Percentiles rank a stretch among this genome's conserved stretches.
phyloP scores from a whole-genome alignment of 495 filamentous ascomycete species.

The Penicillium paxilli region DNA sequence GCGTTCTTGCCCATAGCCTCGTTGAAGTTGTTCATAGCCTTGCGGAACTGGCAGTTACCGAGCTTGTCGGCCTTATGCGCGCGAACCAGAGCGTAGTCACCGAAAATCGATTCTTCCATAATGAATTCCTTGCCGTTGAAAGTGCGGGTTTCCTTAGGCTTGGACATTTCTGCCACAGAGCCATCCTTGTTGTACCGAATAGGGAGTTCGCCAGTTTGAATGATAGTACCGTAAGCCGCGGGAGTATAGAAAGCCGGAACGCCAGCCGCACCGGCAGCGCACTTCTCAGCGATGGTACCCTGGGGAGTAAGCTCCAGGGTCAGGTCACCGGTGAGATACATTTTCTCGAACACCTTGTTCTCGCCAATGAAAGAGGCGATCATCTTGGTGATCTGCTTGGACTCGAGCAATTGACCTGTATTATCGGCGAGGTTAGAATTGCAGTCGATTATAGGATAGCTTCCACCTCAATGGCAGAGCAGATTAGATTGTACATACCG shows the following conservation, averaged over 20 bases:
- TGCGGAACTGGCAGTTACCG: constrained; percentile 89
- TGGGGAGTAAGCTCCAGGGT: constrained; percentile 85
- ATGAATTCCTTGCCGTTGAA: constrained; percentile 83
- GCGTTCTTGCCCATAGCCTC: constrained; percentile 87
- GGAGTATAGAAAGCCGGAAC: constrained; percentile 92
- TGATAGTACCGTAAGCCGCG: constrained; percentile 77
- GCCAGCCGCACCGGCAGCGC: constrained; percentile 78
- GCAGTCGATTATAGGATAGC: neutral
- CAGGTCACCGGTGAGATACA: constrained; percentile 80
- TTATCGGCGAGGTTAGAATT: too few relatives aligned
- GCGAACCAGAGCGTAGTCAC: constrained; percentile 87
- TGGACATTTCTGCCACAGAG: constrained; percentile 66
- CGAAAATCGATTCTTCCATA: constrained; percentile 78
- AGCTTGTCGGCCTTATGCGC: constrained; percentile 83
- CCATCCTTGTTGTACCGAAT: constrained; percentile 77
- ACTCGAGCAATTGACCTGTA: constrained; percentile 64
- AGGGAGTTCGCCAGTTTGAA: constrained; percentile 87
- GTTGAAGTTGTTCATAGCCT: constrained; percentile 85
- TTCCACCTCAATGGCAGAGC: neutral
- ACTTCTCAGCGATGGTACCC: constrained; percentile 84
- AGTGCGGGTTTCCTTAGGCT: constrained; percentile 78
- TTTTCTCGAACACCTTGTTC: constrained; percentile 84
- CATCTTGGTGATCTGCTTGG: constrained; percentile 84
- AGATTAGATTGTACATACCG: constrained; percentile 34
- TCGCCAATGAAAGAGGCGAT: constrained; percentile 86